Evolutionary conservation across 202 grass and related monocot species (phyloP), one percentile per base, ranked within the genome.

Genomic region (Panicum hallii): DNA sequence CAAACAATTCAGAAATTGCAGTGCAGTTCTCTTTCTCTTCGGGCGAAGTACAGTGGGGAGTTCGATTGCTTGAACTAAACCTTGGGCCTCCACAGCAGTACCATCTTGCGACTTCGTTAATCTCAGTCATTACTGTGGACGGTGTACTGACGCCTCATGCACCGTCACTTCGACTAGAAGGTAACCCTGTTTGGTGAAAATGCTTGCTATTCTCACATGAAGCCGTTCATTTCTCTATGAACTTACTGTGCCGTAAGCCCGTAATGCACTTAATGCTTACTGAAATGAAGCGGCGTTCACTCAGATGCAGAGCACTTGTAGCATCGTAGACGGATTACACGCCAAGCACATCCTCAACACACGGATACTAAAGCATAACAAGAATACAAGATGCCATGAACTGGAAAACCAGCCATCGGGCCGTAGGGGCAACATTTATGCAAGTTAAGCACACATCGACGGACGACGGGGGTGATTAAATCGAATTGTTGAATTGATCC

Each of bases 401-500:
- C 6, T 22, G 4, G 11, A 4, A 10, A 15, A 42, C 15, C 23
- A 61, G 26, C 45, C 22, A 54, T 46, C 19, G 77, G 0, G 13
- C 26, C 26, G 26, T 26, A 26, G 5, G 0, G 13, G 5, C 38
- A 42, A 7, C 34, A 71, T 67, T 14, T 3, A 67, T 67, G 19
- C 67, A 83, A 40, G 67, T 16, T 32, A 38, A 60, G 12, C 4
- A 53, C 38, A 56, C 15, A 15, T 20, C 1, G 3, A 22, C 1
- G 40, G 4, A 3, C 1, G 3, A 22, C 1, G 40, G 4, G 4
- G 9, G 8, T 34, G 60, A 54, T 69, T 70, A 73, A 84, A 80
- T 80, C 28, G 40, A 80, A 71, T 75, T n/a, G 54, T 83, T 87
- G 14, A 75, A 83, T 83, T 47, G 72, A 68, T 87, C 63, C 80